Percentiles rank a stretch among this genome's conserved stretches.
phyloP scores from a whole-genome alignment of 257 asterid species.

The Solanum chiquidenum region DNA sequence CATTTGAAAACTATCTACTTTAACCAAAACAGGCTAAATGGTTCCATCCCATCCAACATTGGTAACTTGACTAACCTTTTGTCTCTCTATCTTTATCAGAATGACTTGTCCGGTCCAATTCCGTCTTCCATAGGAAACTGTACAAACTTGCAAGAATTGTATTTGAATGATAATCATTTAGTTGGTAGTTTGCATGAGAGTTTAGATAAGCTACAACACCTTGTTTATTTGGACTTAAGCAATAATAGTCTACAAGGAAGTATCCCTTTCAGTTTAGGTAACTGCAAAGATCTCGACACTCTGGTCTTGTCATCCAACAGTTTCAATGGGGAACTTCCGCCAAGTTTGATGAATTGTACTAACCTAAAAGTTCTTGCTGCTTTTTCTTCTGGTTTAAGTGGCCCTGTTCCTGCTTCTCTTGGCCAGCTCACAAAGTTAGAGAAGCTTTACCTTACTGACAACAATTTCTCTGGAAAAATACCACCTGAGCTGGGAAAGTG shows the following conservation, averaged over 20 bases:
- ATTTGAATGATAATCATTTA: constrained; percentile 35
- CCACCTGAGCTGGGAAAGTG: constrained; percentile 74
- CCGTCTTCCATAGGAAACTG: constrained; percentile 68
- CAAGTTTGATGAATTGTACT: constrained; percentile 52
- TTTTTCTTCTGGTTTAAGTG: constrained; percentile 40
- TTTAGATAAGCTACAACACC: constrained; percentile 42
- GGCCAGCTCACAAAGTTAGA: constrained; percentile 41
- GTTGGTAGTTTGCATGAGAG: constrained; percentile 48
- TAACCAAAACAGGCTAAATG: constrained; percentile 38
- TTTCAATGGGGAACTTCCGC: constrained; percentile 52
- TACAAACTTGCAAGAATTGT: constrained; percentile 36
- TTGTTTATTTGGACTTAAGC: constrained; percentile 28
- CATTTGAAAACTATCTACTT: constrained; percentile 32
- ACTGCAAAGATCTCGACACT: constrained; percentile 22
- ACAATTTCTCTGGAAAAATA: constrained; percentile 54
- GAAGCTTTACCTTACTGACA: constrained; percentile 44
- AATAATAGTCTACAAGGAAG: constrained; percentile 39
- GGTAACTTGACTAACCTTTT: constrained; percentile 38
- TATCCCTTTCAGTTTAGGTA: constrained; percentile 36
- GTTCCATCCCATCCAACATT: constrained; percentile 41
- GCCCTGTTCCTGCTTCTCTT: constrained; percentile 57
- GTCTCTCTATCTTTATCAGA: constrained; percentile 21
- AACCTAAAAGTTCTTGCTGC: constrained; percentile 36
- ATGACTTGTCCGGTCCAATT: constrained; percentile 46
- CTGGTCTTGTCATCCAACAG: constrained; percentile 42